Conservation (phyloP, 108 stramenopile genomes). For the Nitzschia sp. region DNA sequence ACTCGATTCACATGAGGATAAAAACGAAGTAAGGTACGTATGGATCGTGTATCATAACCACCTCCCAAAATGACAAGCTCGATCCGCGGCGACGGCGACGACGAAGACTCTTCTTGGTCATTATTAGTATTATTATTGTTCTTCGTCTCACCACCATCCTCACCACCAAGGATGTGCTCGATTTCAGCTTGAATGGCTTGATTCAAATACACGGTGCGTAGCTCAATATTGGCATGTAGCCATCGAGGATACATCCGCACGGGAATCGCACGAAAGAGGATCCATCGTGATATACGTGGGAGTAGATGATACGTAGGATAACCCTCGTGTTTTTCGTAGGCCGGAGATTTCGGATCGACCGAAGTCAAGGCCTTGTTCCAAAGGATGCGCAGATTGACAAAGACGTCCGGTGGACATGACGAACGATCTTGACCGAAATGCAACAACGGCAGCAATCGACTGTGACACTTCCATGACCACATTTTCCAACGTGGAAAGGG, state of each 20-base stretch:
- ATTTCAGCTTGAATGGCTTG: slow-evolving; percentile 46
- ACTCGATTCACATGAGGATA: slow-evolving; percentile 30
- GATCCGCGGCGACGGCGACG: slow-evolving; percentile 29
- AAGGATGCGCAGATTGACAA: slow-evolving; percentile 26
- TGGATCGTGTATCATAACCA: slow-evolving; percentile 70
- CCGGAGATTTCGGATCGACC: slow-evolving; percentile 10
- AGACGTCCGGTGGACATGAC: slow-evolving; percentile 20
- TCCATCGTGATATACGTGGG: slow-evolving; percentile 6
- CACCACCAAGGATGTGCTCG: neutral
- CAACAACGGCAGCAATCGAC: slow-evolving; percentile 6
- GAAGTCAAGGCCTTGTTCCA: slow-evolving; percentile 26
- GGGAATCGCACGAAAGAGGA: slow-evolving; percentile 2
- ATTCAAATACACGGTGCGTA: slow-evolving; percentile 74
- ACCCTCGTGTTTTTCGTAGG: neutral
- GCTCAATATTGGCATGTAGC: slow-evolving; percentile 80
- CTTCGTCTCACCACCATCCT: neutral
- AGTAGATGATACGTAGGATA: slow-evolving; percentile 22
- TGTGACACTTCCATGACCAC: slow-evolving; percentile 24
- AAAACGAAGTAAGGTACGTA: slow-evolving; percentile 39
- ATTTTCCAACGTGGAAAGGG: neutral
- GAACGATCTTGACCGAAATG: slow-evolving; percentile 8
- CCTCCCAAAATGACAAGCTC: slow-evolving; percentile 67
- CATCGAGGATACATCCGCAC: slow-evolving; percentile 55
- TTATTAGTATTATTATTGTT: neutral
- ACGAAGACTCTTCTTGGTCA: neutral